Conservation (phyloP, 768 basidiomycete genomes). For the Serendipita sp. region DNA sequence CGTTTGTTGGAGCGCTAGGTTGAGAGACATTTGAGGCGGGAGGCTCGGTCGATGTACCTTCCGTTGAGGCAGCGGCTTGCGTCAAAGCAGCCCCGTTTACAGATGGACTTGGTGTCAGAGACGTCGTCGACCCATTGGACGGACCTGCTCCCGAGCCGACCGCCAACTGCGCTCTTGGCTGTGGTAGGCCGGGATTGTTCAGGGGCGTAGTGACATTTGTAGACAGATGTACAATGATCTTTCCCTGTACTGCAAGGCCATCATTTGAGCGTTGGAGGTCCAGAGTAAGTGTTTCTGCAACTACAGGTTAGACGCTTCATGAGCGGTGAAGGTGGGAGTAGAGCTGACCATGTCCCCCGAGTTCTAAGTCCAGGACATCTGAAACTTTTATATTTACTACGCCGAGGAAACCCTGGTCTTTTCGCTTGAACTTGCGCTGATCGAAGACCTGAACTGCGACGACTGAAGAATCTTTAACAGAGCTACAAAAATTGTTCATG, state of each 20-base stretch:
- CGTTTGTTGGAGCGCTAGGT: neutral
- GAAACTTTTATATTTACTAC: slow-evolving; percentile 31
- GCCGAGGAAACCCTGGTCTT: slow-evolving; percentile 52
- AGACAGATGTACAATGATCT: slow-evolving; percentile 48
- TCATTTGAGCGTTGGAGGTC: slow-evolving; percentile 63
- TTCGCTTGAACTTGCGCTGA: slow-evolving; percentile 72
- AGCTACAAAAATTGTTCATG: slow-evolving; percentile 25
- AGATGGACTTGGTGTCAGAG: slow-evolving; percentile 3
- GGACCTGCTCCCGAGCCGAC: slow-evolving; percentile 11
- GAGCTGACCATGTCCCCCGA: slow-evolving; percentile 25
- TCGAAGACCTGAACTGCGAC: slow-evolving; percentile 82
- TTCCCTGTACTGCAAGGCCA: slow-evolving; percentile 67
- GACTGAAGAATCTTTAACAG: slow-evolving; percentile 56
- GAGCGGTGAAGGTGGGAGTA: neutral
- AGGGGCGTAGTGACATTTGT: slow-evolving; percentile 22
- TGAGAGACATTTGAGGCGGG: slow-evolving; percentile 2
- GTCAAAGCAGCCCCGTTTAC: neutral
- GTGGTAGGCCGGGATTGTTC: slow-evolving; percentile 66
- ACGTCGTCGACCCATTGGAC: neutral
- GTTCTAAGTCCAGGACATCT: slow-evolving; percentile 26
- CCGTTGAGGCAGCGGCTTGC: neutral
- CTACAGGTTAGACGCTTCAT: slow-evolving; percentile 27
- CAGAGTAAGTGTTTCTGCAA: slow-evolving; percentile 52
- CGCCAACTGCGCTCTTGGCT: slow-evolving; percentile 43
- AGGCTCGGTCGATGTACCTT: neutral